Evolutionary conservation across 192 early-diverging fungal species (phyloP), one percentile per base, ranked within the genome.

Genomic region (Coemansia erecta): DNA sequence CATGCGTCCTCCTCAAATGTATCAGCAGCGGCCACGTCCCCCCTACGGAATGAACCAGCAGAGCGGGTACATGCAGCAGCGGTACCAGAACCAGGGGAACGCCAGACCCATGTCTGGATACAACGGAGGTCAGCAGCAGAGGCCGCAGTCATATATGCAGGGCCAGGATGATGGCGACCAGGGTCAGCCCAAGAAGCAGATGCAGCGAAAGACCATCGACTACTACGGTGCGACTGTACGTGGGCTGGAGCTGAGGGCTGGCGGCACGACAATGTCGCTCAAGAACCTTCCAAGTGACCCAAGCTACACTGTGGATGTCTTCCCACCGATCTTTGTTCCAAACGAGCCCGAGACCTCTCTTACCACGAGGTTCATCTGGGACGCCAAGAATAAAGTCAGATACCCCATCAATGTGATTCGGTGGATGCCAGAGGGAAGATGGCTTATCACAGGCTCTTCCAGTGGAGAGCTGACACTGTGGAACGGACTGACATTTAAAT

Each of bases 401-500:
- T 92, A 85, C 66, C 94, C 95, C 14, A 84, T 98, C 33, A 97
- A 98, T 66, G 92, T 92, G 23, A 86, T 94, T 35, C 81, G 87
- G 84, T 99, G 95, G 95, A 96, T 92, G 14, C 97, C 97, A 0
- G 97, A 99, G 69, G 95, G 95, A 17, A 79, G 97, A 17, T 85
- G 95, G 28, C 72, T 99, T 10, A 90, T 97, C 14, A 97, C 97
- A 3, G 97, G 94, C 10, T 89, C 93, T 0, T 92, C 92, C 0
- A 88, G 84, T 62, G 97, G 97, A 12, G 95, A 97, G 72, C 93
- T 99, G 56, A 99, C 95, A 3, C 73, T 97, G 23, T 99, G 97
- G 97, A 97, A 94, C 66, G 95, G 95, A 2, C 78, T 97, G 21
- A 94, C 92, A 0, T 98, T 99, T 64, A 99, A 99, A 68, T 99